Evolutionary conservation across 1,284 basidiomycete genomes (phyloP), one percentile per base, ranked within the genome.

Genomic region (Irpex rosettiformis): DNA sequence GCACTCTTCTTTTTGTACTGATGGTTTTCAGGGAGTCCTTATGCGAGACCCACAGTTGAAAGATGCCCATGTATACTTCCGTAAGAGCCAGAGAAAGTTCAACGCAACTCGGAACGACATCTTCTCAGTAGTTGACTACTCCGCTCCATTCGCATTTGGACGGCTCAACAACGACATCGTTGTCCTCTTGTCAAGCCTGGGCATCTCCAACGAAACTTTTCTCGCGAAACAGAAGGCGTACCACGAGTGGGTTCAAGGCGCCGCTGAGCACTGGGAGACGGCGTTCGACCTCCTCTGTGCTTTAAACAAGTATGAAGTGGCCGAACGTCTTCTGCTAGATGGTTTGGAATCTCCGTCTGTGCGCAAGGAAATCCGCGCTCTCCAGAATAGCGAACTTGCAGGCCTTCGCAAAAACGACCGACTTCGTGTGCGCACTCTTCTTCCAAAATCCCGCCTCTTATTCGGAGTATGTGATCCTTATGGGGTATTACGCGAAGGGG

Each of bases 51-150:
- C 83, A 0, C 70, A 77, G 13, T 70, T 86, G 27, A 80, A 83
- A 62, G 67, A 65, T 28, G 72, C 78, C 43, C 73, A 79, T 1
- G 80, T 79, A 6, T 75, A 84, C 60, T 87, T 88, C 64, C 77
- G 84, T 16, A 79, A 80, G 58, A 86, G 85, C 66, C 86, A 86
- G 80, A 86, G 82, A 65, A 88, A 88, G 64, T 86, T 88, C 68
- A 76, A 69, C 10, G 79, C 82, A 0, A 81, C 76, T 0, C 66
- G 71, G 3, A 80, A 85, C 60, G 73, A 77, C 52, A 84, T 82
- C 0, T 86, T 88, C 69, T 86, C 85, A 0, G 81, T 86, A 30
- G 84, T 88, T 11, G 81, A 81, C 47, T 76, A 81, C 63, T 86
- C 86, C 1, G 77, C 74, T 47, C 86, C 84, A 1, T 86, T 83